Evolutionary conservation across 441 rosid species (phyloP).

Genomic region (Gossypium laxum): DNA sequence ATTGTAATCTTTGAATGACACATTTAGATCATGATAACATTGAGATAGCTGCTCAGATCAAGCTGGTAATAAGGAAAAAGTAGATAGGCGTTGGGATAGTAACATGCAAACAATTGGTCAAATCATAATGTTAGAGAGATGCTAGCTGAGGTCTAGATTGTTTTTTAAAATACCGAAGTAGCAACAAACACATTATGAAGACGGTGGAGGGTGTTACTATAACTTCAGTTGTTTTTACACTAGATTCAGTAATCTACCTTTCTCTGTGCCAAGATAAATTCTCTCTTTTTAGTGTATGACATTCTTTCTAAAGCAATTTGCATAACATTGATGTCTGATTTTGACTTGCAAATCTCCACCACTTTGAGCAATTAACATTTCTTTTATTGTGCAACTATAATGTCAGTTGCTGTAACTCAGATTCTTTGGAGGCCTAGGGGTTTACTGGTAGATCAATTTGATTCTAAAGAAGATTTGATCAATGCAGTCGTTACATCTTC

Average conservation of each 20-base stretch:
- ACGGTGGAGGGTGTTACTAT: neutral
- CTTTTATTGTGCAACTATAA: constrained; percentile 16
- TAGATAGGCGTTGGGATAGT: neutral
- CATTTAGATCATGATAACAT: neutral
- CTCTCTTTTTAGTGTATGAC: neutral
- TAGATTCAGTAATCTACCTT: neutral
- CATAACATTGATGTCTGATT: neutral
- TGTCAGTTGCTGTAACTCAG: constrained; percentile 83
- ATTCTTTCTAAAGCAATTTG: neutral
- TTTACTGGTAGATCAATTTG: constrained; percentile 78
- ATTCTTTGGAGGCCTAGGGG: constrained; percentile 79
- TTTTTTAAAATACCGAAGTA: neutral
- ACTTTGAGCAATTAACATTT: constrained; percentile 2
- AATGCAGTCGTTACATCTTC: constrained; percentile 76
- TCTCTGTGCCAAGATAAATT: neutral
- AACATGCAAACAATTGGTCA: neutral
- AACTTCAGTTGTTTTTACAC: neutral
- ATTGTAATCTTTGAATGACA: neutral
- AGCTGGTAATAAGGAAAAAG: neutral
- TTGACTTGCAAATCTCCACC: neutral
- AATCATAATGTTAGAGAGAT: neutral
- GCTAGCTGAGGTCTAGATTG: neutral
- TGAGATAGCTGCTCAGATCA: neutral
- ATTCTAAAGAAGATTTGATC: constrained; percentile 73
- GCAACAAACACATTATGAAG: neutral